Conservation (phyloP, 2,329 filamentous ascomycete genomes). For the Ophiocordyceps camponoti-saundersi region DNA sequence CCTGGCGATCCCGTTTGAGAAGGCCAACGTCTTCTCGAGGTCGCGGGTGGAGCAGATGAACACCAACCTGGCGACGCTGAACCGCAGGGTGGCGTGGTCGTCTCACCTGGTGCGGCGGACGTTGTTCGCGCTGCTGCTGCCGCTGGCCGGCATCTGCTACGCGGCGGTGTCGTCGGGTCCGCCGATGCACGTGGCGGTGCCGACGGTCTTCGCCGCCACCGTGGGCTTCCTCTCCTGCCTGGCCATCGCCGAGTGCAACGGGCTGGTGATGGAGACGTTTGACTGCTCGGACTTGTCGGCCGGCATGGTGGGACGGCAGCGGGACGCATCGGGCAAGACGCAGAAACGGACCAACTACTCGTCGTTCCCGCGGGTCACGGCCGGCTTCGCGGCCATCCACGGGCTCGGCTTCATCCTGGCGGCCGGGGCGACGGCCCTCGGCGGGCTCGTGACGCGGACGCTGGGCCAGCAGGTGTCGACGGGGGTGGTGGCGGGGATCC, state of each 20-base stretch:
- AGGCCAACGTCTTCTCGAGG: constrained; percentile 51
- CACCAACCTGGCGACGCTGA: constrained; percentile 50
- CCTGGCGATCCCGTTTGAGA: constrained; percentile 55
- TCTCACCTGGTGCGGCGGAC: constrained; percentile 54
- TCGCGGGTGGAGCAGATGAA: constrained; percentile 39
- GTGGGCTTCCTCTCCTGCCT: constrained; percentile 58
- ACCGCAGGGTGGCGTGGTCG: constrained; percentile 48
- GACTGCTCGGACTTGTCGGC: constrained; percentile 67
- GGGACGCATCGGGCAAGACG: constrained; percentile 18
- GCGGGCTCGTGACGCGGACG: constrained; percentile 47
- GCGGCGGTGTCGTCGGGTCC: constrained; percentile 48
- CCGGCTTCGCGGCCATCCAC: constrained; percentile 56
- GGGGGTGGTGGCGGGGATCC: constrained; percentile 48
- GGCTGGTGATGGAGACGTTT: constrained; percentile 65
- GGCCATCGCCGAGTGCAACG: constrained; percentile 59
- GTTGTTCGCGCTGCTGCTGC: constrained; percentile 50
- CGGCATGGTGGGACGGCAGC: constrained; percentile 44
- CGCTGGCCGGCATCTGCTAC: constrained; percentile 49
- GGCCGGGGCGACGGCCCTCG: constrained; percentile 49
- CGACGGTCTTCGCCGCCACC: constrained; percentile 46
- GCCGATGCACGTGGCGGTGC: constrained; percentile 41
- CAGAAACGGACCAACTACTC: constrained; percentile 51
- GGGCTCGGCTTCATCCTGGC: constrained; percentile 52
- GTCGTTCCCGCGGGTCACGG: constrained; percentile 55
- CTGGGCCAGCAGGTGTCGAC: constrained; percentile 53